Conservation (phyloP, 441 rosid species). For the Erodium chrysanthum region DNA sequence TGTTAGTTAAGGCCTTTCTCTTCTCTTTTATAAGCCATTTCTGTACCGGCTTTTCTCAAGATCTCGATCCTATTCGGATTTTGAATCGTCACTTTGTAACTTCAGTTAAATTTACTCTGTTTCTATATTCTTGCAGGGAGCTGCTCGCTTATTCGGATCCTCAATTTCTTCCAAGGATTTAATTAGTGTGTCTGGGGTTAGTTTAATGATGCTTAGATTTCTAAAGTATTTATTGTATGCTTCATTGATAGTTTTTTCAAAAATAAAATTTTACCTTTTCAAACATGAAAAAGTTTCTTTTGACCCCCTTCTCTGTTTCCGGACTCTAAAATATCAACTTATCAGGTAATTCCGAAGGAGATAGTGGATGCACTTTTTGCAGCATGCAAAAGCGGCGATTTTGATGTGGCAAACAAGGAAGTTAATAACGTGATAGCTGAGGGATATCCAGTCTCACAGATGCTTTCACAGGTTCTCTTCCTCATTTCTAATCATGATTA, state of each 20-base stretch:
- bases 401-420: conserved; percentile 81
- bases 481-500: conserved; percentile 4
- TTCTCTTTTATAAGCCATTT: too few species aligned
- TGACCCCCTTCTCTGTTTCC: neutral
- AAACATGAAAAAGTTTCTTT: neutral
- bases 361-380: conserved; percentile 44
- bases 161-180: conserved; percentile 69
- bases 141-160: conserved; percentile 86
- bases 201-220: conserved; percentile 20
- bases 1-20: too few species aligned
- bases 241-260: neutral
- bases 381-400: conserved; percentile 80
- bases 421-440: conserved; percentile 68
- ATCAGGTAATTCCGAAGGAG: conserved; percentile 65
- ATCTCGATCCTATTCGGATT: neutral
- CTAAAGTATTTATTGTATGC: neutral
- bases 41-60: too few species aligned
- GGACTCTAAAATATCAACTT: conserved; percentile 11
- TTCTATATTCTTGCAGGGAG: conserved; percentile 54
- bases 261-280: neutral
- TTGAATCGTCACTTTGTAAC: neutral
- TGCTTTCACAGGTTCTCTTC: conserved; percentile 60
- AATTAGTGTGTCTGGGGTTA: conserved; percentile 79
- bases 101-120: neutral
- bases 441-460: conserved; percentile 86